Conservation (phyloP, 352 stramenopile genomes). For the Globisporangium apiculatum region DNA sequence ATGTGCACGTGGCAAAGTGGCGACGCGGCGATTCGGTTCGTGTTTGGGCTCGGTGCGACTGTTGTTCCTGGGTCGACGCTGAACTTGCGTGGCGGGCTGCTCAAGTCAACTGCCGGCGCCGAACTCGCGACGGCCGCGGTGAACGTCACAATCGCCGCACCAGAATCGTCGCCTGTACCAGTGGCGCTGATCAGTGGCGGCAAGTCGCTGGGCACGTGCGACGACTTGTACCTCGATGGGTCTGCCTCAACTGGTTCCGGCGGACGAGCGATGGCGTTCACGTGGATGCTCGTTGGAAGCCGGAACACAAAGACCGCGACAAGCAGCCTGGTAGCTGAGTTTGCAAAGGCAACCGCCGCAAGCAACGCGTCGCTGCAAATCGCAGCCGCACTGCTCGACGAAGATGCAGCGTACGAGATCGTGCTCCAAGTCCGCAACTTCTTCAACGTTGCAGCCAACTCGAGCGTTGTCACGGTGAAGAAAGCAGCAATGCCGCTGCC, state of each 20-base stretch:
- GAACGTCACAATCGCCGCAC: constrained; percentile 22
- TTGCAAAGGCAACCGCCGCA: constrained; percentile 15
- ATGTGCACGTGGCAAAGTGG: constrained; percentile 41
- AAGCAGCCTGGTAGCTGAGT: constrained; percentile 6
- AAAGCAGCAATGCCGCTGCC: constrained; percentile 46
- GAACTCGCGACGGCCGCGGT: constrained; percentile 27
- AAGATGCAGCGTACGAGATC: constrained; percentile 34
- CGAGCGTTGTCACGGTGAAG: constrained; percentile 29
- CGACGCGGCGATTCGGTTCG: constrained; percentile 32
- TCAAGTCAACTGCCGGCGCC: constrained; percentile 45
- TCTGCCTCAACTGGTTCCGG: constrained; percentile 44
- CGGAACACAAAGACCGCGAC: constrained; percentile 13
- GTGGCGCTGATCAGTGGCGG: constrained; percentile 34
- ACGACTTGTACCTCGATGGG: constrained; percentile 51
- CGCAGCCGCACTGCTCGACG: constrained; percentile 22
- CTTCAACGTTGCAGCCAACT: constrained; percentile 36
- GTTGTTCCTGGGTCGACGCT: constrained; percentile 32
- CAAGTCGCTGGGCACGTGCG: constrained; percentile 44
- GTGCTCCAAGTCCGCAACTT: constrained; percentile 44
- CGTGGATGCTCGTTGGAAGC: constrained; percentile 31
- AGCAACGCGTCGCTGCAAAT: constrained; percentile 41
- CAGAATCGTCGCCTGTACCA: constrained; percentile 36
- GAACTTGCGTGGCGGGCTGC: constrained; percentile 25
- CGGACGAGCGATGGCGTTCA: constrained; percentile 46
- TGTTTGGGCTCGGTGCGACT: constrained; percentile 36